Evolutionary conservation across 768 basidiomycete genomes (phyloP).

Genomic region (Lanmaoa pseudosensibilis): DNA sequence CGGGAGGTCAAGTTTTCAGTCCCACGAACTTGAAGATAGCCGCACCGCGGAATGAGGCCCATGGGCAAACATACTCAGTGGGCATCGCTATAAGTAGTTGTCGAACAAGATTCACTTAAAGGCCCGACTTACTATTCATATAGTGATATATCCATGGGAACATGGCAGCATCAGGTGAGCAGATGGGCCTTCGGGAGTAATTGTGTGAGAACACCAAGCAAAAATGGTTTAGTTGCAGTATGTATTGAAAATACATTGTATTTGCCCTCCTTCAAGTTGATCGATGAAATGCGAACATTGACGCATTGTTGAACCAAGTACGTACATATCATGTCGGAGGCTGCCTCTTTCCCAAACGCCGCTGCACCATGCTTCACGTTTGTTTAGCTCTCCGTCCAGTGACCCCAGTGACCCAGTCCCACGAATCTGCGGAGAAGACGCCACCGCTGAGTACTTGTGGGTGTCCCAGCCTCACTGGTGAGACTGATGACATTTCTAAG

Average conservation of each 20-base stretch:
- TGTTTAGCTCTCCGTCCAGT: background rate
- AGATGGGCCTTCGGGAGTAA: too few species aligned
- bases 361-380: background rate
- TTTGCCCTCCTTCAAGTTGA: background rate
- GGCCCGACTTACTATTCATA: background rate
- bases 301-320: constrained; percentile 13
- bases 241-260: too few species aligned
- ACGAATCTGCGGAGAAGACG: constrained; percentile 14
- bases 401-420: too few species aligned
- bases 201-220: background rate
- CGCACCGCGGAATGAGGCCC: too few species aligned
- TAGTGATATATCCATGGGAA: background rate
- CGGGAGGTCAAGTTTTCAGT: background rate
- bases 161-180: background rate
- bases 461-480: constrained; percentile 22
- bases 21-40: too few species aligned
- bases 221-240: background rate
- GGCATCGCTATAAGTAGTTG: background rate
- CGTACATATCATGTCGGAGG: constrained; percentile 4
- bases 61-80: background rate
- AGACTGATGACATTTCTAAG: constrained; percentile 20
- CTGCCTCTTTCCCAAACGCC: too few species aligned
- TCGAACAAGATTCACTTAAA: constrained; percentile 3
- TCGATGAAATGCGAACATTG: constrained; percentile 8
- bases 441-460: constrained; percentile 32